Percentiles rank a stretch among this genome's conserved stretches.
Evolutionary conservation across 2,329 filamentous ascomycete species (phyloP).

Genomic region (Boeremia lycopersici): DNA sequence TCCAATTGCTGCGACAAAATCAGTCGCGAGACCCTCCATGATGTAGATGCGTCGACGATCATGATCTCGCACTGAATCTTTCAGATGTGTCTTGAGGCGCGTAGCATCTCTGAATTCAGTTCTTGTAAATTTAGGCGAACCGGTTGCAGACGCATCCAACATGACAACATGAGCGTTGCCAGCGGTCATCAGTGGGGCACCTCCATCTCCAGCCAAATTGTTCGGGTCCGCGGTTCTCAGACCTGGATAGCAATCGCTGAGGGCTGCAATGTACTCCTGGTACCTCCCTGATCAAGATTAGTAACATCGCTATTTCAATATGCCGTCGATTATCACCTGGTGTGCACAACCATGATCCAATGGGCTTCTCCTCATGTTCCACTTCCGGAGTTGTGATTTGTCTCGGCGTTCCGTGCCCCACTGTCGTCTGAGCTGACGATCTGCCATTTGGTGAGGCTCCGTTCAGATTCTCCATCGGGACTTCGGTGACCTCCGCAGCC

Average conservation of each 20-base stretch:
- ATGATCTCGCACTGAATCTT: conserved; percentile 11
- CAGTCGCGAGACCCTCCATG: conserved; percentile 42
- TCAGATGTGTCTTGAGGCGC: conserved; percentile 28
- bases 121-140: conserved; percentile 21
- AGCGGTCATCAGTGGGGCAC: conserved; percentile 19
- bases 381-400: neutral
- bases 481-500: conserved; percentile 1
- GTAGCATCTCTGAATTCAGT: conserved; percentile 1
- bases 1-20: conserved; percentile 36
- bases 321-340: conserved; percentile 21
- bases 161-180: conserved; percentile 35
- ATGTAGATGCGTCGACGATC: conserved; percentile 36
- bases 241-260: conserved; percentile 38
- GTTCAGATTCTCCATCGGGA: conserved; percentile 8
- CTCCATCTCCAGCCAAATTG: conserved; percentile 22
- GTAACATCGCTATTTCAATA: neutral
- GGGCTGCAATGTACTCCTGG: conserved; percentile 34
- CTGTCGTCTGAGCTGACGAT: neutral
- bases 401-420: conserved; percentile 8
- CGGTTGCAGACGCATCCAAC: conserved; percentile 26
- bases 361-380: neutral
- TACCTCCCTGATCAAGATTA: conserved; percentile 33
- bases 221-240: conserved; percentile 39
- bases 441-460: neutral
- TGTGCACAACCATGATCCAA: conserved; percentile 39